phyloP scores from a whole-genome alignment of 768 basidiomycete genomes.

The Termitomyces bulborhizus region DNA sequence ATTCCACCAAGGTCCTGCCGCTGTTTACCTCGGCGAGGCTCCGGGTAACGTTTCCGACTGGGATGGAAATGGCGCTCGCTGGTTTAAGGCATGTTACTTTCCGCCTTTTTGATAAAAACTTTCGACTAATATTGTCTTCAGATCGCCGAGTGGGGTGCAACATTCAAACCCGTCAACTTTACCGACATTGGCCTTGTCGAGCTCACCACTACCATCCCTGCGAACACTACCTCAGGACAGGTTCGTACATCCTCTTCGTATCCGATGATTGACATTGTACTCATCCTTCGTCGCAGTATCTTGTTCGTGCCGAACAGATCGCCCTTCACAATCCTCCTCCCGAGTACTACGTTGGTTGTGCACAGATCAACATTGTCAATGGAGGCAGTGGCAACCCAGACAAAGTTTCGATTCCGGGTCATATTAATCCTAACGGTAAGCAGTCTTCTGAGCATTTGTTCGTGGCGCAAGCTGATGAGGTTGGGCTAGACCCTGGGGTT shows the following conservation, averaged over 20 bases:
- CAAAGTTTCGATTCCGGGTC: constrained; percentile 38
- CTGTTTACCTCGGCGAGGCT: constrained; percentile 35
- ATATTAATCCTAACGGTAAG: constrained; percentile 25
- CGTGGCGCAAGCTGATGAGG: not conserved
- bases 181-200: constrained; percentile 18
- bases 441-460: not conserved
- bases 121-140: not conserved
- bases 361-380: constrained; percentile 32
- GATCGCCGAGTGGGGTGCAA: constrained; percentile 26
- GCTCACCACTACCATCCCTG: constrained; percentile 28
- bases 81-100: constrained; percentile 29
- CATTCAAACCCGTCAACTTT: constrained; percentile 24
- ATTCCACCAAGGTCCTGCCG: constrained; percentile 33
- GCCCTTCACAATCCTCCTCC: constrained; percentile 35
- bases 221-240: constrained; percentile 27
- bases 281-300: constrained; percentile 17
- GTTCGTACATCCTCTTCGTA: constrained; percentile 8
- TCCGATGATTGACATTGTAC: not conserved
- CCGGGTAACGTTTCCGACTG: constrained; percentile 29
- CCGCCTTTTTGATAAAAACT: not conserved
- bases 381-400: constrained; percentile 35
- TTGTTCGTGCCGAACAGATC: constrained; percentile 35
- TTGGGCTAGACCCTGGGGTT: constrained; percentile 27
- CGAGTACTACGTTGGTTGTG: constrained; percentile 39
- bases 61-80: constrained; percentile 32